Conservation (phyloP, 495 filamentous ascomycete genomes). For the Penicillium samsonianum region DNA sequence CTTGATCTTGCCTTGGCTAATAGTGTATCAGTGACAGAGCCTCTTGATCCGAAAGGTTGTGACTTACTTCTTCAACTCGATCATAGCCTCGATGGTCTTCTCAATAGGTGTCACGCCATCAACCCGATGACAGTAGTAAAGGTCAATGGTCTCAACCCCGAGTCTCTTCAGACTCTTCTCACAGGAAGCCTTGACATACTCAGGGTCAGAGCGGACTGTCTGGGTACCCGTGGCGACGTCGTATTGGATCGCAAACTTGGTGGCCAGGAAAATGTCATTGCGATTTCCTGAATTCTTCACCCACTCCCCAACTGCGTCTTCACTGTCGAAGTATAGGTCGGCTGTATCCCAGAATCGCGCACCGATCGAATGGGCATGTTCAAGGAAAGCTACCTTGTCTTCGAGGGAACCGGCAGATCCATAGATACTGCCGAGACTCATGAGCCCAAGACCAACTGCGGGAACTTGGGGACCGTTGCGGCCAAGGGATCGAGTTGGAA, state of each 20-base stretch:
- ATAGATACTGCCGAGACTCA: conserved; percentile 54
- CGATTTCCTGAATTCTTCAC: conserved; percentile 56
- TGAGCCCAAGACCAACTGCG: conserved; percentile 55
- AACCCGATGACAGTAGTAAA: conserved; percentile 56
- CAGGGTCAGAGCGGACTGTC: conserved; percentile 49
- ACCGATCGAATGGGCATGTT: conserved; percentile 55
- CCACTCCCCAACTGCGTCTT: conserved; percentile 59
- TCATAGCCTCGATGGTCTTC: conserved; percentile 65
- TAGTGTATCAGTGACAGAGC: neutral
- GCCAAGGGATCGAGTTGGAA: conserved; percentile 45
- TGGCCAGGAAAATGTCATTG: conserved; percentile 57
- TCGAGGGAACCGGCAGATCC: conserved; percentile 41
- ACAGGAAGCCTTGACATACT: conserved; percentile 53
- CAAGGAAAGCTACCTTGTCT: conserved; percentile 38
- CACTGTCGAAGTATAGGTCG: conserved; percentile 46
- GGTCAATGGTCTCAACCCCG: conserved; percentile 55
- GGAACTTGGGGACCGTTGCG: conserved; percentile 53
- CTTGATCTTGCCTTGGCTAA: conserved; percentile 58
- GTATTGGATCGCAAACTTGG: conserved; percentile 51
- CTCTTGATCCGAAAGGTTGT: neutral
- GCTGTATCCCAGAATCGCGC: conserved; percentile 61
- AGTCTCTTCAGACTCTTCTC: conserved; percentile 55
- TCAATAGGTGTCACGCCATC: conserved; percentile 47
- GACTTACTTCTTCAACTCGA: conserved; percentile 49
- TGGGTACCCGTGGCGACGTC: conserved; percentile 14